A percentile compares a stretch with the other conserved stretches of the same genome.
These are phyloP conservation scores for Colletotrichum sp. DNA, from an alignment of 2,329 filamentous ascomycete species.

Conservation along the genomic window DNA sequence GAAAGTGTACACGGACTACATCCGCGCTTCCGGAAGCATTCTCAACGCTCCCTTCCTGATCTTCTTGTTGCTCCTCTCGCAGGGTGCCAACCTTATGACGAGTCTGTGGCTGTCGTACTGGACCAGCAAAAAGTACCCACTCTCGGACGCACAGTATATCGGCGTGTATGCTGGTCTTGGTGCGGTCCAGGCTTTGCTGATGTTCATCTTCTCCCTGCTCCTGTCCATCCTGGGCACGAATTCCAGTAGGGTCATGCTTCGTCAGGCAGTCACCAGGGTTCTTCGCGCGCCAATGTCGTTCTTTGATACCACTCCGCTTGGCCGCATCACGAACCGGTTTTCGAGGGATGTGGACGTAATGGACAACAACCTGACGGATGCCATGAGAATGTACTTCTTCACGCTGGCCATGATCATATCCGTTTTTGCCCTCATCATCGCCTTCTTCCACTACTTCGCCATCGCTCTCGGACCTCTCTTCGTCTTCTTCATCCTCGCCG, in stretches of 20 bases:
- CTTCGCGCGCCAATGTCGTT: slow-evolving; percentile 83
- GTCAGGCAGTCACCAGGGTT: slow-evolving; percentile 78
- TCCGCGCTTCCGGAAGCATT: slow-evolving; percentile 75
- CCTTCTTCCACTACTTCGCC: slow-evolving; percentile 91
- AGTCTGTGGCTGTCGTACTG: slow-evolving; percentile 94
- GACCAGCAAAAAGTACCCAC: slow-evolving; percentile 79
- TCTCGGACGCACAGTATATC: slow-evolving; percentile 74
- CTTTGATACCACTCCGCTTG: slow-evolving; percentile 95
- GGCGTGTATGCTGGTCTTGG: slow-evolving; percentile 76
- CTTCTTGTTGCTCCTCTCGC: slow-evolving; percentile 70
- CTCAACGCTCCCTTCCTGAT: slow-evolving; percentile 70
- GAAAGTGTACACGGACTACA: slow-evolving; percentile 80
- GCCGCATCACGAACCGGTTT: slow-evolving; percentile 95
- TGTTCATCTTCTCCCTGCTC: slow-evolving; percentile 81
- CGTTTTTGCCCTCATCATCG: slow-evolving; percentile 89
- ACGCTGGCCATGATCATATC: slow-evolving; percentile 82
- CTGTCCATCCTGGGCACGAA: slow-evolving; percentile 82
- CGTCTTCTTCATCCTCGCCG: slow-evolving; percentile 79
- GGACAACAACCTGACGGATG: slow-evolving; percentile 90
- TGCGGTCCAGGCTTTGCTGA: slow-evolving; percentile 70
- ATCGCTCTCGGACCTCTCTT: slow-evolving; percentile 69
- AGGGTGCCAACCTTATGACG: slow-evolving; percentile 85
- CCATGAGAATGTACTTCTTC: slow-evolving; percentile 90
- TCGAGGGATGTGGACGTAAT: slow-evolving; percentile 95
- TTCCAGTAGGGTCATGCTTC: slow-evolving; percentile 82